These are phyloP conservation scores for Triticum timopheevii DNA, from an alignment of 176 grass and related monocot genomes.

Conservation along the genomic window DNA sequence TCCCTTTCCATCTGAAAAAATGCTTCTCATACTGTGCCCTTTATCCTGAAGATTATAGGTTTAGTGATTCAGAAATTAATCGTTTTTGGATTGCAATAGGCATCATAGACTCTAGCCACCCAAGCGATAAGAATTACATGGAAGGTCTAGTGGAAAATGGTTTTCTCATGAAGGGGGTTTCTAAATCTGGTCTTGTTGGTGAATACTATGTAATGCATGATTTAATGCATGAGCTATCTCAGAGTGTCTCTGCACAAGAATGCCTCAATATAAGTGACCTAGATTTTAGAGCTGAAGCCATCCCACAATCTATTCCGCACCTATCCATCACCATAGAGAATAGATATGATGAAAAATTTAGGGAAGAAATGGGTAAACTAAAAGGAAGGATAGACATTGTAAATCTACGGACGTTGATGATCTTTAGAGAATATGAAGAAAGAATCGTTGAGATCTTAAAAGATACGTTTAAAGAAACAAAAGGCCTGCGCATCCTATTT, in stretches of 20 bases:
- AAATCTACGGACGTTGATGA: neutral
- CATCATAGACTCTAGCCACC: neutral
- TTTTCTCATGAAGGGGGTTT: neutral
- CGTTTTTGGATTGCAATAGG: neutral
- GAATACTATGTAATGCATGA: neutral
- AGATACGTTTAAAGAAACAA: neutral
- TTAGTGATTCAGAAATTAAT: neutral
- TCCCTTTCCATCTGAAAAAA: too few relatives aligned
- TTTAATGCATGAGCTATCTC: neutral
- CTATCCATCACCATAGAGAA: neutral
- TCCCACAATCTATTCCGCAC: neutral
- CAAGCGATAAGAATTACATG: neutral
- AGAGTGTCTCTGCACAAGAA: neutral
- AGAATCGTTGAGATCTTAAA: neutral
- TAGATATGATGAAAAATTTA: neutral
- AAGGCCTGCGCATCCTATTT: neutral
- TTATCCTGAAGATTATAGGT: neutral
- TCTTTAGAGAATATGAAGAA: neutral
- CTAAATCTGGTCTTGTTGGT: accelerated
- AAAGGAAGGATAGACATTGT: neutral
- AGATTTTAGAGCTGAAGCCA: neutral
- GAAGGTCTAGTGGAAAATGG: neutral
- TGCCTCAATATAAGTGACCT: neutral
- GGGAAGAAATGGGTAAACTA: neutral
- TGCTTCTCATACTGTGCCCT: too few relatives aligned